phyloP scores from a whole-genome alignment of 148 eudicot genomes.

The Nepenthes gracilis region DNA sequence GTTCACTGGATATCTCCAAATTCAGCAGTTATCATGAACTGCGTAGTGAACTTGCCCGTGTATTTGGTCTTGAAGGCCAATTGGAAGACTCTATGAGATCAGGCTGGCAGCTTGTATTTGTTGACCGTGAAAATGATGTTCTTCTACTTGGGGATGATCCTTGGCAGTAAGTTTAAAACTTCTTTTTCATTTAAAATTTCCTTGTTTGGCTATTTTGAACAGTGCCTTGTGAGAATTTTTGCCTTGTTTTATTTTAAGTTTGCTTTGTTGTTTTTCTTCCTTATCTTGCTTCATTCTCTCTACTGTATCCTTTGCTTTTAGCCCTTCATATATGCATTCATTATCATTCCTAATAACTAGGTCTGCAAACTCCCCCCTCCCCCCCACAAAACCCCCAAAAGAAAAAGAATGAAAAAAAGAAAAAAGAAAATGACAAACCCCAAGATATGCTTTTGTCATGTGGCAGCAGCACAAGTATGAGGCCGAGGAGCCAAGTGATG shows the following conservation, averaged over 20 bases:
- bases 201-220: background rate
- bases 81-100: slow-evolving; percentile 80
- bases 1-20: slow-evolving; percentile 70
- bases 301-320: too few relatives aligned
- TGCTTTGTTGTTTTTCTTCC: background rate
- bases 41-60: slow-evolving; percentile 62
- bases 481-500: too few relatives aligned
- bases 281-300: too few relatives aligned
- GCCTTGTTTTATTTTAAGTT: background rate
- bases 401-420: too few relatives aligned
- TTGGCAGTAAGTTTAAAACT: slow-evolving; percentile 55
- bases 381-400: too few relatives aligned
- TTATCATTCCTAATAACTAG: too few relatives aligned
- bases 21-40: slow-evolving; percentile 78
- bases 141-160: slow-evolving; percentile 86
- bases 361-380: too few relatives aligned
- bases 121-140: slow-evolving; percentile 77
- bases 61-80: slow-evolving; percentile 79
- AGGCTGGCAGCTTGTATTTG: slow-evolving; percentile 99
- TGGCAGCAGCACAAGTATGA: too few relatives aligned
- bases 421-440: too few relatives aligned
- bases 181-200: background rate
- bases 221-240: background rate
- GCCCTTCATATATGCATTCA: too few relatives aligned
- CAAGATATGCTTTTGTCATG: too few relatives aligned